Base-by-base conservation (phyloP, 2,329 filamentous ascomycete species). In the Colletotrichum cuscutae region DNA sequence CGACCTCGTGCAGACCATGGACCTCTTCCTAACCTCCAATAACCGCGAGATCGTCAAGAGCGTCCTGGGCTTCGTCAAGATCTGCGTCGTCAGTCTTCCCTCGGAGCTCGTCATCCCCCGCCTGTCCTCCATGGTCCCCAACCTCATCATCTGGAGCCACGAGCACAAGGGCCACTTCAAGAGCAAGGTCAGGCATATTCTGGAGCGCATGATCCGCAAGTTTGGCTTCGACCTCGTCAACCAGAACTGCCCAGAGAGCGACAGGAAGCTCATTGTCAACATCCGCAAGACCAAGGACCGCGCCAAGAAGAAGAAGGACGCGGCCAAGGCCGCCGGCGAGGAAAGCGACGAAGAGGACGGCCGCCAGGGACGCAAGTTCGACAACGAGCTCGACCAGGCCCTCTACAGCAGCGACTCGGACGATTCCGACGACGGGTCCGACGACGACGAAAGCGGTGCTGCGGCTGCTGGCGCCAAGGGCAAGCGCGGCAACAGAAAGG, bases 151-250 rank as follows among this genome's bases (percentile, higher is more conserved):
- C 54, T 99, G 97, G 96, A 95, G 94, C 80, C 95, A 98, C 82
- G 97, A 99, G 83, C 97, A 99, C 87, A 98, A 98, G 86, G 95
- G 95, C 13, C 95, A 97, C 81, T 97, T 99, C 86, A 95, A 96
- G 79, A 92, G 94, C 62, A 99, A 98, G 86, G 95, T 99, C 77
- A 98, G 98, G 90, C 95, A 98, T 80, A 98, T 99, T 75, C 86
- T 99, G 19, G 97, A 99, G 84, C 91, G 97, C 65, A 95, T 98
- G 89, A 93, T 98, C 26, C 91, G 96, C 60, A 91, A 96, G 69
- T 98, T 98, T 79, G 95, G 97, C 60, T 93, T 93, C 58, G 93
- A 96, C 2, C 83, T 90, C 35, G 90, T 99, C 13, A 94, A 97
- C 83, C 90, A 90, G 76, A 88, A 94, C 81, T 95, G 94, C 71